Base-by-base conservation (phyloP, 192 early-diverging fungal genomes). In the Backusella westeae region DNA sequence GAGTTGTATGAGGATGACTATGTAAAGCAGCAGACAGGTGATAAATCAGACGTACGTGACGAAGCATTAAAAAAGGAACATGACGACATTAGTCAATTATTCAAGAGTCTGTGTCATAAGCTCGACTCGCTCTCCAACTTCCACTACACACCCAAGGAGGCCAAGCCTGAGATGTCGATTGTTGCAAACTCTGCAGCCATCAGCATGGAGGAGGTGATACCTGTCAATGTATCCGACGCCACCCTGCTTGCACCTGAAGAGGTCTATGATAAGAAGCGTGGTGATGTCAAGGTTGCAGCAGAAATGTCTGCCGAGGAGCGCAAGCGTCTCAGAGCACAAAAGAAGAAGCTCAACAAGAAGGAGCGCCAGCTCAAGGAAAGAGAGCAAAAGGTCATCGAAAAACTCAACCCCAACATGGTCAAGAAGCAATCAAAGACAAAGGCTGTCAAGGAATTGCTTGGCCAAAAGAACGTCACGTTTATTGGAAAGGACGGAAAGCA, bases 201-300 rank as follows among this genome's bases (percentile, higher is more conserved):
- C 69, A 85, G 89, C 69, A 95, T 98, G 93, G 98, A 99, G 83
- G 98, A 99, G 82, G 92, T 97, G 34, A 94, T 94, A 72, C 98
- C 98, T 19, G 87, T 94, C 42, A 85, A 89, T 78, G 94, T 96
- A 29, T 91, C 93, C 21, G 90, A 93, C 76, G 92, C 94, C 5
- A 88, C 90, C 6, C 86, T 96, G 46, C 87, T 94, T 39, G 95
- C 96, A 7, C 96, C 98, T 19, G 89, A 95, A 78, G 98, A 99
- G 85, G 88, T 97, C 1, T 98, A 92, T 81, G 93, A 91, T 41
- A 91, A 95, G 83, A 91, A 90, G 77, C 85, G 90, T 6, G 86
- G 85, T 67, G 91, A 90, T 7, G 77, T 91, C 71, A 94, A 95
- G 84, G 90, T 91, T 67, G 87, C 93, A 36, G 89, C 87, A 1